Conservation (phyloP, 495 filamentous ascomycete genomes). For the Neurospora sp. region DNA sequence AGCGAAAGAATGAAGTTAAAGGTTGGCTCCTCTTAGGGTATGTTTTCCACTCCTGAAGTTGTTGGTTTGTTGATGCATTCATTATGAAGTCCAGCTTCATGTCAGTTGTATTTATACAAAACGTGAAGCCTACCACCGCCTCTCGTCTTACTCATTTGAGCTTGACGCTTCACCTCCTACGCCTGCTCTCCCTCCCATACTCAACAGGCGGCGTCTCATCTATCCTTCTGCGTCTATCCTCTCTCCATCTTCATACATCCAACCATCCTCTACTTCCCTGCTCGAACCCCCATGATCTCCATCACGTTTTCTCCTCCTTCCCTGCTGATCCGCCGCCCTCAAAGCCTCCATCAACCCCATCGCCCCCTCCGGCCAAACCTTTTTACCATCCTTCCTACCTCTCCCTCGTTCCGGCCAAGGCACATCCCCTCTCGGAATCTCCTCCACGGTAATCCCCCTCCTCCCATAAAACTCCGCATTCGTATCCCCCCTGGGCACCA, state of each 20-base stretch:
- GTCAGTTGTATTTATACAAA: neutral
- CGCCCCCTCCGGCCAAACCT: conserved; percentile 23
- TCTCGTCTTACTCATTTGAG: neutral
- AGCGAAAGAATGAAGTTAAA: neutral
- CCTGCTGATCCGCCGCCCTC: conserved; percentile 59
- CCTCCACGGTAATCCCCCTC: conserved; percentile 41
- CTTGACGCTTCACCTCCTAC: neutral
- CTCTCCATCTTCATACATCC: conserved; percentile 44
- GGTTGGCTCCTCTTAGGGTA: neutral
- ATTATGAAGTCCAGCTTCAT: neutral
- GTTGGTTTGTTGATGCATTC: neutral
- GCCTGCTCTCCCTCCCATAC: neutral
- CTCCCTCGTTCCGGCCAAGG: conserved; percentile 2
- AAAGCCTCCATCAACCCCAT: conserved; percentile 52
- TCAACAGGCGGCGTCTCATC: neutral
- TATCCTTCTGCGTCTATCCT: neutral
- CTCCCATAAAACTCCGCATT: conserved; percentile 64
- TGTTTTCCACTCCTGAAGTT: neutral
- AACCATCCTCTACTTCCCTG: neutral
- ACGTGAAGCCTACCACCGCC: neutral
- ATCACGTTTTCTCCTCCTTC: conserved; percentile 45
- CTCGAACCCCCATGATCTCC: conserved; percentile 11
- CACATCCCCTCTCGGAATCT: conserved; percentile 59
- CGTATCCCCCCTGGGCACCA: conserved; percentile 66
- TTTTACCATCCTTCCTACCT: neutral